Base-by-base conservation (phyloP, 2,329 filamentous ascomycete species). In the Arthrobotrys iridis region DNA sequence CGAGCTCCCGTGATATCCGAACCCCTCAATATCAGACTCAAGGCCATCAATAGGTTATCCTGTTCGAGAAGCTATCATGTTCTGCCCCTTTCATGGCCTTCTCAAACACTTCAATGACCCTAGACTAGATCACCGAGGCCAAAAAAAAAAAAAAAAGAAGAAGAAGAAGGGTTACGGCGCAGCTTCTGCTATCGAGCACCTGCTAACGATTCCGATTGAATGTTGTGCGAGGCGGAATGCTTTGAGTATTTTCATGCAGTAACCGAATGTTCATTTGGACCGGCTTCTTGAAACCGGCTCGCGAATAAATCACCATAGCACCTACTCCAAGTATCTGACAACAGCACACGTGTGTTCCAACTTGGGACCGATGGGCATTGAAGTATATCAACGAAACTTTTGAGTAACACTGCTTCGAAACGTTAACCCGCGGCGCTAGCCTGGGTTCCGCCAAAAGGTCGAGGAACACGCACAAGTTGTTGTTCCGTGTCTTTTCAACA, bases 391-490 rank as follows among this genome's bases (percentile, higher is more conserved):
- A 30, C 26, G 22, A 35, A n/a, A 22, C 22, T 24, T 35, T 11
- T 28, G 22, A n/a, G 60, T 43, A 52, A 52, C 60, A 65, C 60
- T 13, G 30, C 60, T 52, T 52, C 45, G 46, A 65, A 48, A 55
- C n/a, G n/a, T n/a, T n/a, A n/a, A n/a, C 60, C 40, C 43, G 58
- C 59, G 43, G 43, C 41, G 22, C 30, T 22, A 30, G 59, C 22
- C 13, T 50, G 50, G 40, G 43, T 52, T 37, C 7, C 43, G 26
- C 40, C 45, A 26, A 26, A 37, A 15, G 28, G 18, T 64, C 30
- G 20, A 63, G n/a, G 1, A 30, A 65, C 50, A n/a, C 43, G 33
- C 33, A 20, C 20, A 10, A 52, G n/a, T 64, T 52, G 35, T 43
- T n/a, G 22, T 52, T 40, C 60, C 60, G 60, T 50, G 33, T 52